Evolutionary conservation across 306 rosid species (phyloP).

Genomic region (Cyclanthera cordifolia): DNA sequence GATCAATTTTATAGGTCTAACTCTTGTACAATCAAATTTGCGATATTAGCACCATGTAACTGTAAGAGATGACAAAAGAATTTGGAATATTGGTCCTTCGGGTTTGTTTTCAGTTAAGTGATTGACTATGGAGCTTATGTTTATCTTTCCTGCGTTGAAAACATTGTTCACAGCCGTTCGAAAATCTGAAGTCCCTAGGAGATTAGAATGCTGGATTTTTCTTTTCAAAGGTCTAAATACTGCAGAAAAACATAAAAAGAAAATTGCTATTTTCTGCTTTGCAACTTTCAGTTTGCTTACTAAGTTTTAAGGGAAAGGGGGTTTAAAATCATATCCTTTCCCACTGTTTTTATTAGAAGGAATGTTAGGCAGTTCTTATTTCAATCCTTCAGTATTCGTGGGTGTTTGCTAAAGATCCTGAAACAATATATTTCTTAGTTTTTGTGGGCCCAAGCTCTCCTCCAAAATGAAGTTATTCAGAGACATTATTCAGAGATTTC

Average conservation of each 20-base stretch:
- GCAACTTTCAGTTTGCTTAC: not conserved
- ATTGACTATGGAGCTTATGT: not conserved
- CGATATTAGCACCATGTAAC: not conserved
- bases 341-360: not conserved
- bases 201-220: not conserved
- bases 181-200: not conserved
- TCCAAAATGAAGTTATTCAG: not conserved
- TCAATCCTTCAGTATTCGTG: not conserved
- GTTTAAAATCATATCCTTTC: not conserved
- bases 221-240: not conserved
- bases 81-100: not conserved
- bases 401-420: not conserved
- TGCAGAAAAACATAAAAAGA: not conserved
- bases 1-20: not conserved
- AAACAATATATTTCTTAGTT: not conserved
- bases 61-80: not conserved
- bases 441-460: not conserved
- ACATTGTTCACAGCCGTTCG: not conserved
- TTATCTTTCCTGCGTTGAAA: not conserved
- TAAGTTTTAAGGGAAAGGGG: not conserved
- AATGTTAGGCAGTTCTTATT: not conserved
- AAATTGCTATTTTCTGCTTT: not conserved
- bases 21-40: not conserved
- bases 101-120: not conserved
- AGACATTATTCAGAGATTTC: not conserved